Conservation (phyloP, 768 basidiomycete genomes). For the Hypholoma sublateritium region DNA sequence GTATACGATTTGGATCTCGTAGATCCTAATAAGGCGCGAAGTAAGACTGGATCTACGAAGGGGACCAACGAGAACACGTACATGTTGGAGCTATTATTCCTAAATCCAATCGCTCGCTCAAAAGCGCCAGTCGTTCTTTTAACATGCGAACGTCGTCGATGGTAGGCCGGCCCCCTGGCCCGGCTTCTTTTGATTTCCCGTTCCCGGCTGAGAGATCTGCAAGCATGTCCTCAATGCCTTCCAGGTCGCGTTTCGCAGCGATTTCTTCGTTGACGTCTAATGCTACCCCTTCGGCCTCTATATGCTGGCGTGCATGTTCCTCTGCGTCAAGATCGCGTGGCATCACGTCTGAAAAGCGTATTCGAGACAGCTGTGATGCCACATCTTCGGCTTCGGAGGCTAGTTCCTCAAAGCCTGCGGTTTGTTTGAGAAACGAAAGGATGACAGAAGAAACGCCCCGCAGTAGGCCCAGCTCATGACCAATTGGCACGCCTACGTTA, state of each 20-base stretch:
- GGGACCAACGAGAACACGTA: too few species aligned
- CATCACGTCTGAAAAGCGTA: slow-evolving; percentile 71
- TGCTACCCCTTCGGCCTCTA: slow-evolving; percentile 39
- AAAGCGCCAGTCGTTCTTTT: slow-evolving; percentile 31
- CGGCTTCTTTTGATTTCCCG: slow-evolving; percentile 2
- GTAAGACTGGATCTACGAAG: too few species aligned
- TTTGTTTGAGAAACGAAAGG: slow-evolving; percentile 50
- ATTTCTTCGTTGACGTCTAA: slow-evolving; percentile 42
- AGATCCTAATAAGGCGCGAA: too few species aligned
- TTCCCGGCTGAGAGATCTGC: slow-evolving; percentile 37
- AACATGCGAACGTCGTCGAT: slow-evolving; percentile 40
- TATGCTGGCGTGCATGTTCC: slow-evolving; percentile 69
- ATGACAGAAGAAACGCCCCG: slow-evolving; percentile 72
- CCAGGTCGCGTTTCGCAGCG: slow-evolving; percentile 48
- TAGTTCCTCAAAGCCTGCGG: slow-evolving; percentile 19
- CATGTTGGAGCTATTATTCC: slow-evolving; percentile 10
- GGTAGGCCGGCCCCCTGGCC: slow-evolving; percentile 37
- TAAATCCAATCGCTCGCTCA: slow-evolving; percentile 34
- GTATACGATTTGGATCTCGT: too few species aligned
- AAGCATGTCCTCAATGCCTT: slow-evolving; percentile 58
- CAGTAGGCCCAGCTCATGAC: slow-evolving; percentile 74
- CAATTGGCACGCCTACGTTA: slow-evolving; percentile 66
- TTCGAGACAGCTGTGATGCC: slow-evolving; percentile 48
- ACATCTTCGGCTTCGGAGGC: slow-evolving; percentile 53
- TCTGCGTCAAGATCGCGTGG: slow-evolving; percentile 79